phyloP scores from a whole-genome alignment of 225 moss, liverwort and hornwort genomes.

The Takakia lepidozioides region DNA sequence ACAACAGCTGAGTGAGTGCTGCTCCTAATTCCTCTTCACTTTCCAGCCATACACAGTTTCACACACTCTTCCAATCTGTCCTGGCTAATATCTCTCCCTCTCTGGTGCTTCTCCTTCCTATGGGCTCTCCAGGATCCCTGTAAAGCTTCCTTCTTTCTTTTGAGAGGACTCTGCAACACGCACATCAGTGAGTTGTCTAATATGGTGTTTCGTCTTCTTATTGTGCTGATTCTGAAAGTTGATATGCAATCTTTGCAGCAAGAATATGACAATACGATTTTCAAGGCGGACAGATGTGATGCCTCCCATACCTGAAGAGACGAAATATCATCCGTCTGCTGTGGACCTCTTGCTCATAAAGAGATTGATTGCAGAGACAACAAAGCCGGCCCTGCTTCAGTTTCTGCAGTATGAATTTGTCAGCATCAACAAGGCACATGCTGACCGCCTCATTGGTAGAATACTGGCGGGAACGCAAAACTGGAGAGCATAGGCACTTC shows the following conservation, averaged over 20 bases:
- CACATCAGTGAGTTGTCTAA: too few relatives aligned
- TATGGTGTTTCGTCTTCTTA: too few relatives aligned
- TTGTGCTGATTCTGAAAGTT: background rate
- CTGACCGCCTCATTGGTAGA: conserved; percentile 91
- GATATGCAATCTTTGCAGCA: conserved; percentile 38
- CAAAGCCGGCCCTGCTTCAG: conserved; percentile 54
- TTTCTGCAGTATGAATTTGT: conserved; percentile 89
- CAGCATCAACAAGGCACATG: conserved; percentile 77
- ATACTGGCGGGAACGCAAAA: too few relatives aligned
- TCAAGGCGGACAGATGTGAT: conserved; percentile 92
- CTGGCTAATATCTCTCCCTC: too few relatives aligned
- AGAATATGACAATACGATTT: conserved; percentile 84
- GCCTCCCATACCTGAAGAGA: conserved; percentile 88
- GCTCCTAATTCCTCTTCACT: too few relatives aligned
- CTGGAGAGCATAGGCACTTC: too few relatives aligned
- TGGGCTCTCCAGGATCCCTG: too few relatives aligned
- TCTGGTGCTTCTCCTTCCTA: too few relatives aligned
- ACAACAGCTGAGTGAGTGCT: conserved; percentile 81
- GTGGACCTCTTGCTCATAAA: conserved; percentile 94
- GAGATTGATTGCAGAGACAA: conserved; percentile 78
- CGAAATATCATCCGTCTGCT: conserved; percentile 92
- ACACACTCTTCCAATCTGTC: too few relatives aligned
- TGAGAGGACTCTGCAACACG: too few relatives aligned
- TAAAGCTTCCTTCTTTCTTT: too few relatives aligned
- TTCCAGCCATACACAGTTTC: too few relatives aligned